Conservation (phyloP, 2,329 filamentous ascomycete species). For the Colletotrichum sp. region DNA sequence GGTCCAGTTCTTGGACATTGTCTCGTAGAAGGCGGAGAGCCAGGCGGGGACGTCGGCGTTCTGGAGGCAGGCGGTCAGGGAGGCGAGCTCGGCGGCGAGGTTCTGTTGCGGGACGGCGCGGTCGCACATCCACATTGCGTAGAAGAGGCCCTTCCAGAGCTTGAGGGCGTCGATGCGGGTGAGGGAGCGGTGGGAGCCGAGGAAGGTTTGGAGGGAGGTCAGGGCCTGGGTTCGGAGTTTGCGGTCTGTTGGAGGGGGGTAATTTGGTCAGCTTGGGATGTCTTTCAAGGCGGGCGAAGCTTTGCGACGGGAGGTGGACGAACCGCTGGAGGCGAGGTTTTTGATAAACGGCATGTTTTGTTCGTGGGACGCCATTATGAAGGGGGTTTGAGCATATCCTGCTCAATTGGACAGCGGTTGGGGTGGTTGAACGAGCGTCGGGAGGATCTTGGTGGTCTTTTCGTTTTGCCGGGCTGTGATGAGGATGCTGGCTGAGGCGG, state of each 20-base stretch:
- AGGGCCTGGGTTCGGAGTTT: slow-evolving; percentile 80
- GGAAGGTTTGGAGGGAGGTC: slow-evolving; percentile 77
- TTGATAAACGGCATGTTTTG: slow-evolving; percentile 76
- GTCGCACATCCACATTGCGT: slow-evolving; percentile 93
- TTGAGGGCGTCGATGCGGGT: slow-evolving; percentile 77
- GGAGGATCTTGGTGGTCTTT: neutral
- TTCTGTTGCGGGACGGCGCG: slow-evolving; percentile 85
- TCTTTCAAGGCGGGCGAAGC: neutral
- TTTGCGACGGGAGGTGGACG: slow-evolving; percentile 29
- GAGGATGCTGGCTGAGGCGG: neutral
- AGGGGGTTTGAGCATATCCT: neutral
- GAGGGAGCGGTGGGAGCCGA: slow-evolving; percentile 67
- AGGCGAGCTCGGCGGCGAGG: slow-evolving; percentile 79
- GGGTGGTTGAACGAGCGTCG: neutral
- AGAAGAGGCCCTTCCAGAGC: slow-evolving; percentile 95
- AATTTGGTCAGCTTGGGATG: neutral
- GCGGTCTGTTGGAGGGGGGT: slow-evolving; percentile 62
- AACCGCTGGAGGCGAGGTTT: slow-evolving; percentile 85
- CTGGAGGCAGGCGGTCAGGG: slow-evolving; percentile 46
- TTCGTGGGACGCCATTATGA: slow-evolving; percentile 45
- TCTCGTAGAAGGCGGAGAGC: slow-evolving; percentile 52
- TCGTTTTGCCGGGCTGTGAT: neutral
- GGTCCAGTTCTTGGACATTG: slow-evolving; percentile 72
- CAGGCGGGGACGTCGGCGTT: slow-evolving; percentile 23
- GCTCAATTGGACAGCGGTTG: neutral